Evolutionary conservation across 176 grass and related monocot species (phyloP).

Genomic region (Lolium perenne): DNA sequence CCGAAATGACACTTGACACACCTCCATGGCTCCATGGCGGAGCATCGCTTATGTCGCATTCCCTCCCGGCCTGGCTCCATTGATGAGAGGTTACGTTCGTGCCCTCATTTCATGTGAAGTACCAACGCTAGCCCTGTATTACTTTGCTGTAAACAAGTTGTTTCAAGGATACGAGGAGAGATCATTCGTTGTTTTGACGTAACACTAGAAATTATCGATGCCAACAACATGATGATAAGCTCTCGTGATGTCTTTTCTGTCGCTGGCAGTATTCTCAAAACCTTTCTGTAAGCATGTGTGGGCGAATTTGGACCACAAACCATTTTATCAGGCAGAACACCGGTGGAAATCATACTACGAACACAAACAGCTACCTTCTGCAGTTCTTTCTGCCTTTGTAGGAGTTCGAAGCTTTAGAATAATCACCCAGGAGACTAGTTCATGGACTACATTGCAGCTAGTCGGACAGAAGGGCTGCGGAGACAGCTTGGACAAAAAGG

Average conservation of each 20-base stretch:
- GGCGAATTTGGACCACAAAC: slow-evolving; percentile 45
- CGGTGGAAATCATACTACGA: slow-evolving; percentile 37
- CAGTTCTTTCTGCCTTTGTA: slow-evolving; percentile 43
- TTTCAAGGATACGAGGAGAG: slow-evolving; percentile 10
- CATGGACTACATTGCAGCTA: slow-evolving; percentile 28
- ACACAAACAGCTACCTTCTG: slow-evolving; percentile 14
- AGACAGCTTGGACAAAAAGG: slow-evolving; percentile 3
- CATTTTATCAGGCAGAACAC: slow-evolving; percentile 34
- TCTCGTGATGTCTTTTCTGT: slow-evolving; percentile 43
- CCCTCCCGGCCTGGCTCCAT: no score
- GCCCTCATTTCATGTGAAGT: neutral
- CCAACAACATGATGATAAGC: slow-evolving; percentile 46
- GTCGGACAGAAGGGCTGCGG: neutral
- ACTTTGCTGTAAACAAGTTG: neutral
- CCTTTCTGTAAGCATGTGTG: slow-evolving; percentile 32
- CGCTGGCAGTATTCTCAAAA: slow-evolving; percentile 25
- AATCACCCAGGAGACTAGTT: slow-evolving; percentile 7
- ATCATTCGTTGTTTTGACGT: neutral
- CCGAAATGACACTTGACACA: slow-evolving; percentile 16
- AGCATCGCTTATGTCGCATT: no score
- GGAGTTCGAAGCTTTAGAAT: slow-evolving; percentile 49
- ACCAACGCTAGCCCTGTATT: neutral
- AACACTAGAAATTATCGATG: slow-evolving; percentile 11
- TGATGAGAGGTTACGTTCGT: no score
- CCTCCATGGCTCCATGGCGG: neutral